Evolutionary conservation across 352 stramenopile species (phyloP).

Genomic region (Phytophthora boehmeriae): DNA sequence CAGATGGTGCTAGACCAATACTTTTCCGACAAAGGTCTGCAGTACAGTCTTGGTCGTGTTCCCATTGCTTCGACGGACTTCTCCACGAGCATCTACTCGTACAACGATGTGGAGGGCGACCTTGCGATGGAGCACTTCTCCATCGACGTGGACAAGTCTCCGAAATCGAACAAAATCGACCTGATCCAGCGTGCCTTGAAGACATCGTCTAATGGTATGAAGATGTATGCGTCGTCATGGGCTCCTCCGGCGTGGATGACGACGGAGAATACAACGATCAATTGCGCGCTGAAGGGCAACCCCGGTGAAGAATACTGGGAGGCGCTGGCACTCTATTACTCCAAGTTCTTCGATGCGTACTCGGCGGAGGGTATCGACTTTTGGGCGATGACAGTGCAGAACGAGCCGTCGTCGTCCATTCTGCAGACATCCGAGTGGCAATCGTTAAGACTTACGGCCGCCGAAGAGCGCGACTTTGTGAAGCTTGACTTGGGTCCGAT

Average conservation of each 20-base stretch:
- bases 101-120: slow-evolving; percentile 34
- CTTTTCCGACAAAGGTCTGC: slow-evolving; percentile 52
- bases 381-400: slow-evolving; percentile 71
- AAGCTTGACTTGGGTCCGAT: slow-evolving; percentile 64
- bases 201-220: slow-evolving; percentile 29
- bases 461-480: slow-evolving; percentile 50
- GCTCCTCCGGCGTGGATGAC: slow-evolving; percentile 81
- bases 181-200: slow-evolving; percentile 37
- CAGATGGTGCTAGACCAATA: slow-evolving; percentile 57
- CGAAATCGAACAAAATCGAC: slow-evolving; percentile 29
- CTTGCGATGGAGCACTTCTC: slow-evolving; percentile 56
- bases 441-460: slow-evolving; percentile 29
- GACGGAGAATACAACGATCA: slow-evolving; percentile 38
- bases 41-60: slow-evolving; percentile 66
- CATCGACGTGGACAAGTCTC: slow-evolving; percentile 54
- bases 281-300: slow-evolving; percentile 40
- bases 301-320: slow-evolving; percentile 38
- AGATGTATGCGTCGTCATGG: slow-evolving; percentile 69
- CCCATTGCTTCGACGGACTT: slow-evolving; percentile 79
- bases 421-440: too few relatives aligned
- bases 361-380: slow-evolving; percentile 49
- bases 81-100: slow-evolving; percentile 46
- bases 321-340: slow-evolving; percentile 71
- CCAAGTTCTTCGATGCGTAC: slow-evolving; percentile 74
- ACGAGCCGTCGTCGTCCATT: too few relatives aligned